Evolutionary conservation across 495 filamentous ascomycete species (phyloP), one percentile per base, ranked within the genome.

Genomic region (Apodospora peruviana): DNA sequence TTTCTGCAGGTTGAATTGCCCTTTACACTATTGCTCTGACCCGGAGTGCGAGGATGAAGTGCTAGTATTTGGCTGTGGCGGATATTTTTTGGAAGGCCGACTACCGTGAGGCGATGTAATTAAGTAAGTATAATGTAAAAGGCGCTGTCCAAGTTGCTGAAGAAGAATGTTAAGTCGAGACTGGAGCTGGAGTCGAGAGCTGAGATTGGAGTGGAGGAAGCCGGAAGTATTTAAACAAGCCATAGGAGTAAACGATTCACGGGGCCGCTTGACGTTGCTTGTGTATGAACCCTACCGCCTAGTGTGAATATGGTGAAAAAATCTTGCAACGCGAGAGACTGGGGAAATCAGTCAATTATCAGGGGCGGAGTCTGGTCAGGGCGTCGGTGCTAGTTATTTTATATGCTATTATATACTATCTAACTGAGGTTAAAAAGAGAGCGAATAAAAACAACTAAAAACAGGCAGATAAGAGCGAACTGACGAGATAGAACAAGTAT

Each of bases 271-370:
- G 27, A 32, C 27, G 27, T 32, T 32, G 27, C 27, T 32, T 32
- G 27, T 32, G 27, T 32, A 32, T 32, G 27, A 32, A 32, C 27
- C 27, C 27, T 32, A 14, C 27, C 27, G 27, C 27, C 7, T 32
- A 32, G 7, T 32, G 27, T 32, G 27, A 32, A 32, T 32, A 32
- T 32, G 27, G 27, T 32, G 27, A 32, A 32, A 32, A 32, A 32
- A 14, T 32, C 27, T 32, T 32, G 27, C 14, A 14, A 43, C 14
- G 40, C 21, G 24, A 43, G 21, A 43, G 8, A 43, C 3, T 23
- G 11, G n/a, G 40, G 40, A 43, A 43, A 25, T 4, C n/a, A 43
- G 40, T 43, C 22, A 43, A 43, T 43, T 43, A 43, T 22, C 24
- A 22, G 9, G 40, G 40, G 4, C 40, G 27, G 7, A 43, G n/a